These are phyloP conservation scores for Trametes cubensis DNA, from an alignment of 768 basidiomycete species.

Conservation along the genomic window DNA sequence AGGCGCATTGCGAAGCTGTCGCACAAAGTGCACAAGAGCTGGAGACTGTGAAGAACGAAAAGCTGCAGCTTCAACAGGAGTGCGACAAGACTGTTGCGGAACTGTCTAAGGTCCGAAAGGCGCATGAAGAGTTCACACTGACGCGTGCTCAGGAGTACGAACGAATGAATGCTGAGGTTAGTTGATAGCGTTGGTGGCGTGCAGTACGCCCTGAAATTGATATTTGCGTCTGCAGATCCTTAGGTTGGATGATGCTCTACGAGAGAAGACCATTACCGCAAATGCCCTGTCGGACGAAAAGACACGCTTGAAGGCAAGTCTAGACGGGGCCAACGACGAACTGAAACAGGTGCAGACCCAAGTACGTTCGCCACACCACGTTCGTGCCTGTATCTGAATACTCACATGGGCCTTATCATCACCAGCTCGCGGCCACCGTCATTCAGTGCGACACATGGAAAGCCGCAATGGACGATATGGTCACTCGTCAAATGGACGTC, in stretches of 20 bases:
- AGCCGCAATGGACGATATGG: slow-evolving; percentile 1
- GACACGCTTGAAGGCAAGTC: not conserved
- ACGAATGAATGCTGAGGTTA: not conserved
- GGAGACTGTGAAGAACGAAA: not conserved
- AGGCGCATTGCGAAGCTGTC: not conserved
- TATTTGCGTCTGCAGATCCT: not conserved
- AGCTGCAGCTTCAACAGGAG: not conserved
- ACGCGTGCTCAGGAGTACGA: slow-evolving; percentile 4
- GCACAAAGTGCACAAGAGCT: not conserved
- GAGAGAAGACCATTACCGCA: too few relatives aligned
- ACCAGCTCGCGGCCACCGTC: slow-evolving; percentile 1
- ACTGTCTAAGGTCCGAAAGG: not conserved
- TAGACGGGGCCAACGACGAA: not conserved
- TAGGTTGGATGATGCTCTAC: not conserved
- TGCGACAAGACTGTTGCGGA: not conserved
- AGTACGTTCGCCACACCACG: not conserved
- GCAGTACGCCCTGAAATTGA: not conserved
- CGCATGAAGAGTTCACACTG: not conserved
- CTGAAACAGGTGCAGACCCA: not conserved
- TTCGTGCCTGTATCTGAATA: not conserved
- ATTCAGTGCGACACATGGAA: slow-evolving; percentile 20
- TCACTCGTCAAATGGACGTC: slow-evolving; percentile 1
- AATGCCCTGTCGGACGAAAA: not conserved
- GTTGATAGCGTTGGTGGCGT: too few relatives aligned
- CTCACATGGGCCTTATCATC: not conserved